Conservation (phyloP, 768 basidiomycete species). For the Serpula lacrymans region DNA sequence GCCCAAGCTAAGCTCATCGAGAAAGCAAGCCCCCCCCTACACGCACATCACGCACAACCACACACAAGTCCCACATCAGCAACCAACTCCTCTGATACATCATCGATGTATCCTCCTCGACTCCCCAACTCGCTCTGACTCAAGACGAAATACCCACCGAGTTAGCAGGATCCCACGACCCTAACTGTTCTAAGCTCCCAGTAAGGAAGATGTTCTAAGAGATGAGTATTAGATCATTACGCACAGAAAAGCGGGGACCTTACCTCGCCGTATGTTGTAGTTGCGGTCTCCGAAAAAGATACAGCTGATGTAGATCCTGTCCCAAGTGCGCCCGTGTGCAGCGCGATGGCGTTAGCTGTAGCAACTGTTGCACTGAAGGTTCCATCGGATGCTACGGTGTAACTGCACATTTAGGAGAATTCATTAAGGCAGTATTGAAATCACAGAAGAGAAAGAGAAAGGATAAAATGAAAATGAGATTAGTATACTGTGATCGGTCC, state of each 20-base stretch:
- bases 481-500: no score
- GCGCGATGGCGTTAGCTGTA: slow-evolving; percentile 51
- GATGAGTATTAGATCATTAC: background rate
- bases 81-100: no score
- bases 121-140: no score
- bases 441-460: background rate
- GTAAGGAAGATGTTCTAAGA: slow-evolving; percentile 56
- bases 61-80: no score
- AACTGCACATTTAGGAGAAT: slow-evolving; percentile 25
- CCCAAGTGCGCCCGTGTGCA: slow-evolving; percentile 43
- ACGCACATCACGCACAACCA: no score
- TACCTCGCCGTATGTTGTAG: slow-evolving; percentile 57
- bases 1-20: background rate
- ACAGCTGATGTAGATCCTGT: slow-evolving; percentile 32
- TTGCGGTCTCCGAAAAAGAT: slow-evolving; percentile 52
- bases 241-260: slow-evolving; percentile 2
- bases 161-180: slow-evolving; percentile 45
- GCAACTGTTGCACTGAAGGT: slow-evolving; percentile 47
- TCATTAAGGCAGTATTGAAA: background rate
- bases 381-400: slow-evolving; percentile 45
- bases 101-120: no score
- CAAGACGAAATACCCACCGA: slow-evolving; percentile 36
- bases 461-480: background rate
- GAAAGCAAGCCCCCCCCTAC: background rate
- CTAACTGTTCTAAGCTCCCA: slow-evolving; percentile 54